Conservation (phyloP, 306 rosid genomes). For the Acacia confusa region DNA sequence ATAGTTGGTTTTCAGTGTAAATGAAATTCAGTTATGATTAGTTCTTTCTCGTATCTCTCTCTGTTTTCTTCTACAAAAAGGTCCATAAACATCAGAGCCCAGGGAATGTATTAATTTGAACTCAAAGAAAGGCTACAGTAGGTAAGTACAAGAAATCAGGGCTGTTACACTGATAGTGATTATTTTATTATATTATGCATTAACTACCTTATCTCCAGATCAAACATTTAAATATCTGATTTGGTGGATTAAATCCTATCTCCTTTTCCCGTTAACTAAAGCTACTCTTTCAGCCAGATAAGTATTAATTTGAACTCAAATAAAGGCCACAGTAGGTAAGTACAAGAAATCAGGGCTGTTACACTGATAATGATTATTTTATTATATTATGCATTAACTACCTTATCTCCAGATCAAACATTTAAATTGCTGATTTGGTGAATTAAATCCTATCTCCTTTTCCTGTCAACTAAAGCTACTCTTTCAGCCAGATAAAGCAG, state of each 20-base stretch:
- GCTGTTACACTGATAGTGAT: neutral
- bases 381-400: neutral
- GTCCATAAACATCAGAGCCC: neutral
- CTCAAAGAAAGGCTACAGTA: neutral
- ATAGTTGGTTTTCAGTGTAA: too few relatives aligned
- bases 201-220: neutral
- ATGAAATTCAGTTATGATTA: too few relatives aligned
- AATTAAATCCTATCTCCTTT: too few relatives aligned
- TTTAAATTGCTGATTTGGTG: neutral
- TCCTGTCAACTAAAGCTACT: neutral
- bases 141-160: neutral
- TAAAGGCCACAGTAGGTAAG: neutral
- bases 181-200: neutral
- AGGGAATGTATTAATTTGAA: neutral
- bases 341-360: neutral
- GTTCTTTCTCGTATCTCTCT: too few relatives aligned
- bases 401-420: neutral
- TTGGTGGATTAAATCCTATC: neutral
- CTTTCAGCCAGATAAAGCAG: neutral
- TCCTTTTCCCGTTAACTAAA: too few relatives aligned
- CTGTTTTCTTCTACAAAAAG: neutral
- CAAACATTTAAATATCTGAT: neutral
- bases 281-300: neutral
- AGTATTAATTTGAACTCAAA: neutral
- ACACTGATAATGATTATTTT: neutral